Base-by-base conservation (phyloP, 495 filamentous ascomycete species). In the Clohesyomyces aquaticus region DNA sequence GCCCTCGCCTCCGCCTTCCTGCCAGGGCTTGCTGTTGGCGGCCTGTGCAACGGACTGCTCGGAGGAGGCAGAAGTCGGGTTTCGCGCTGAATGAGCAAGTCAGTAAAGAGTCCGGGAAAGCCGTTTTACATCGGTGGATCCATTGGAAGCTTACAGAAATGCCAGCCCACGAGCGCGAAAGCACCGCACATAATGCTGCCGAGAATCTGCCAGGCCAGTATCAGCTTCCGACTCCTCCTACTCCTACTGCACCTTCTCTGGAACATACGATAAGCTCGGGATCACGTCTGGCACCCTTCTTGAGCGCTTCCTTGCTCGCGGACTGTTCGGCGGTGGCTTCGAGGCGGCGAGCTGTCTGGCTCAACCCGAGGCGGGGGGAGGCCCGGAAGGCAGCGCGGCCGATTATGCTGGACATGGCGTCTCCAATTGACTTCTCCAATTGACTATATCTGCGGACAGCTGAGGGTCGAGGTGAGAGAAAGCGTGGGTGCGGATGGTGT, bases 151-250 rank as follows among this genome's bases (percentile, higher is more conserved):
- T 46, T 80, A 87, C 86, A 85, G 66, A 91, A 91, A 78, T 89
- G 88, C 85, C 86, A 96, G 71, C 94, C 94, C 59, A 89, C 95
- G 73, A 94, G 83, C 58, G 85, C 84, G 71, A 96, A 89, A 71
- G 89, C 89, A 73, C 87, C 86, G 61, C 89, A 87, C 95, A 98
- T 97, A 70, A 98, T 87, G 71, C 85, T 90, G 63, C 91, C 81
- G 53, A 98, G 87, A 70, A 96, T 86, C 94, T 98, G 68, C 66
- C 29, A 3, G 26, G 48, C 28, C 78, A 75, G 73, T 73, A 46
- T 80, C 77, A 62, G 51, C 26, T 9, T 55, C 51, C 51, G 8
- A 42, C 57, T 16, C 48, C 50, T 29, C 42, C 4, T 26, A 14
- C 27, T 29, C 16, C 27, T 3, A 4, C 42, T 3, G 6, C 14